Conservation (phyloP, 148 eudicot species). For the Euryodendron excelsum region DNA sequence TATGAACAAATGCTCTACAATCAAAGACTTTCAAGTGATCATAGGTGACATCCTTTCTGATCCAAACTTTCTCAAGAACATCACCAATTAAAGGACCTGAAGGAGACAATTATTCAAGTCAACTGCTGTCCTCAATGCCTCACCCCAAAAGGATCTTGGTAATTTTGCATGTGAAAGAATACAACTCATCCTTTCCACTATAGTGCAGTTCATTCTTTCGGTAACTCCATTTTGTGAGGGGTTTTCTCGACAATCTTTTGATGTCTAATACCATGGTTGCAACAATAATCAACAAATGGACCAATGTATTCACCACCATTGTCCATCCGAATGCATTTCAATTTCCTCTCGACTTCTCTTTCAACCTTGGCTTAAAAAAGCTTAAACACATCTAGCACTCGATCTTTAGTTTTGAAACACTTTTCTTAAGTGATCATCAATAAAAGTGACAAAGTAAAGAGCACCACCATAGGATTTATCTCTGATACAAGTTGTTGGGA, state of each 20-base stretch:
- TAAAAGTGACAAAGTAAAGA: constrained; percentile 1
- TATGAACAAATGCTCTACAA: neutral
- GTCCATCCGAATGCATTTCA: neutral
- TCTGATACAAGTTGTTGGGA: no score
- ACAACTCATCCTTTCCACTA: neutral
- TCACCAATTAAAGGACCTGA: neutral
- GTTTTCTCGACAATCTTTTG: neutral
- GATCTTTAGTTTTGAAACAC: neutral
- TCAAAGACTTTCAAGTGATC: neutral
- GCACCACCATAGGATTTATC: neutral
- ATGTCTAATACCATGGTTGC: neutral
- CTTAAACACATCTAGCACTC: neutral
- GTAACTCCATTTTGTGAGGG: neutral
- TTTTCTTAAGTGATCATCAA: constrained; percentile 4
- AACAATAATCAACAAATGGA: neutral
- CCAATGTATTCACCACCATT: neutral
- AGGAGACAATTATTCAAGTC: neutral
- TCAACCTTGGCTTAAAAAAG: neutral
- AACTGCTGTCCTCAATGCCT: neutral
- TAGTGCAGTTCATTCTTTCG: constrained; percentile 1
- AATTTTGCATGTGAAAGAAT: neutral
- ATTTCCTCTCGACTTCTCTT: neutral
- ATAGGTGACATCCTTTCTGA: neutral
- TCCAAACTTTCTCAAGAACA: neutral
- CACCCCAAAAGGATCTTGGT: constrained; percentile 5